Percentiles rank a stretch among this genome's conserved stretches.
Evolutionary conservation across 768 basidiomycete genomes (phyloP).

Genomic region (Galerina sulciceps): DNA sequence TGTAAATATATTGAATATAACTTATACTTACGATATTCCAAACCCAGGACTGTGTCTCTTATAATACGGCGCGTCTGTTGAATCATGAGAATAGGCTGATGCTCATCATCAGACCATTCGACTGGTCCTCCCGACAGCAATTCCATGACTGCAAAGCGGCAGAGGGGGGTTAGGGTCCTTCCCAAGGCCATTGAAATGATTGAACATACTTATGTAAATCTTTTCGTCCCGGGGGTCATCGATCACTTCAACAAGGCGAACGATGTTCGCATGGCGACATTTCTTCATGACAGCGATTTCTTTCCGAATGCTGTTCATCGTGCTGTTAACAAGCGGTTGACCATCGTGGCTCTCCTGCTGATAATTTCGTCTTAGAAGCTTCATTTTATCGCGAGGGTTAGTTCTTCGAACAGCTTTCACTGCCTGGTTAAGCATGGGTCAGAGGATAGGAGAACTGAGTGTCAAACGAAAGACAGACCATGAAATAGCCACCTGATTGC

Average conservation of each 20-base stretch:
- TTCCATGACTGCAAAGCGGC: slow-evolving; percentile 38
- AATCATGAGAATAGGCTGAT: slow-evolving; percentile 37
- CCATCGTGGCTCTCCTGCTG: slow-evolving; percentile 28
- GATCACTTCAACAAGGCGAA: slow-evolving; percentile 85
- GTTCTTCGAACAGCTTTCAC: slow-evolving; percentile 71
- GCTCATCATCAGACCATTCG: slow-evolving; percentile 36
- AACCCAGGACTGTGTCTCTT: slow-evolving; percentile 43
- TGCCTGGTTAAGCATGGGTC: slow-evolving; percentile 45
- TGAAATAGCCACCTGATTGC: slow-evolving; percentile 44
- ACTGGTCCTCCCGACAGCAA: slow-evolving; percentile 46
- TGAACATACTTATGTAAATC: slow-evolving; percentile 69
- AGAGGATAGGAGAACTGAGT: slow-evolving; percentile 22
- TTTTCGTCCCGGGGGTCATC: slow-evolving; percentile 82
- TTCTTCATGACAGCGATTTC: slow-evolving; percentile 95
- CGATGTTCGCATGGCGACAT: slow-evolving; percentile 78
- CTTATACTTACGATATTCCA: slow-evolving; percentile 44
- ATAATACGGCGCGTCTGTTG: slow-evolving; percentile 44
- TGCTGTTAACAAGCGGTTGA: slow-evolving; percentile 50
- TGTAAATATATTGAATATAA: background rate
- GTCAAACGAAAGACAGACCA: slow-evolving; percentile 12
- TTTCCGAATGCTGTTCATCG: slow-evolving; percentile 77
- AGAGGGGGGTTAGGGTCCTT: background rate
- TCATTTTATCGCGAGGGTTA: slow-evolving; percentile 68
- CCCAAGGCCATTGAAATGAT: background rate
- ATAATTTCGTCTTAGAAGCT: slow-evolving; percentile 49